Conservation (phyloP, 495 filamentous ascomycete species). For the Podospora comata region DNA sequence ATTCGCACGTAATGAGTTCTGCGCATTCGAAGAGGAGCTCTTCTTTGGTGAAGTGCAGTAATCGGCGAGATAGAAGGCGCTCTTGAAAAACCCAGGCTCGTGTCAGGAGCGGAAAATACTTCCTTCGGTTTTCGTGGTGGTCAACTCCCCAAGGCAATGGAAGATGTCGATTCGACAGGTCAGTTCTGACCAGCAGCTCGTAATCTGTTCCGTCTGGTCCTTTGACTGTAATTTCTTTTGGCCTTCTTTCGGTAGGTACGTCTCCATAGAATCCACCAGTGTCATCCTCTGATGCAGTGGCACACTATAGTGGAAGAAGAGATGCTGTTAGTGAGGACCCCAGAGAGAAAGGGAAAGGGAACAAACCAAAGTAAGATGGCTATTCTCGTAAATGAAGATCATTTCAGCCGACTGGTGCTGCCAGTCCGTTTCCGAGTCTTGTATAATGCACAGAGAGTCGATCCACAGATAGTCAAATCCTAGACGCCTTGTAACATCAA, state of each 20-base stretch:
- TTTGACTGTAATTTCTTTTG: not conserved
- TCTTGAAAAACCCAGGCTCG: constrained; percentile 6
- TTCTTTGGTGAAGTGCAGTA: constrained; percentile 3
- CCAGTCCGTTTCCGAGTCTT: not conserved
- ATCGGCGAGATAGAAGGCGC: not conserved
- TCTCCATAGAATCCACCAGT: not conserved
- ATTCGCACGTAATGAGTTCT: not conserved
- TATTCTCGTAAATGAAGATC: constrained; percentile 2
- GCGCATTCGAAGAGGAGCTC: constrained; percentile 1
- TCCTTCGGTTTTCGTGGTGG: not conserved
- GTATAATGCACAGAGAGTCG: constrained; percentile 3
- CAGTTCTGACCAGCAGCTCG: not conserved
- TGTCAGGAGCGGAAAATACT: constrained; percentile 4
- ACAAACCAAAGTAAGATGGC: not conserved
- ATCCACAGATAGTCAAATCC: constrained; percentile 10
- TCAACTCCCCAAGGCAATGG: not conserved
- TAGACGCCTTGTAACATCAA: not conserved
- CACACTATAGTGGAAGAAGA: not conserved
- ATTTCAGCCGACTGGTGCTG: not conserved
- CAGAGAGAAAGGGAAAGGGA: not conserved
- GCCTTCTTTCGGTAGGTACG: not conserved
- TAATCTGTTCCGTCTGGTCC: not conserved
- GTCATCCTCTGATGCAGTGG: not conserved
- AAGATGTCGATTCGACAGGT: not conserved
- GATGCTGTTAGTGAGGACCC: not conserved